phyloP scores from a whole-genome alignment of 176 grass and related monocot genomes.

The Avena sativa region DNA sequence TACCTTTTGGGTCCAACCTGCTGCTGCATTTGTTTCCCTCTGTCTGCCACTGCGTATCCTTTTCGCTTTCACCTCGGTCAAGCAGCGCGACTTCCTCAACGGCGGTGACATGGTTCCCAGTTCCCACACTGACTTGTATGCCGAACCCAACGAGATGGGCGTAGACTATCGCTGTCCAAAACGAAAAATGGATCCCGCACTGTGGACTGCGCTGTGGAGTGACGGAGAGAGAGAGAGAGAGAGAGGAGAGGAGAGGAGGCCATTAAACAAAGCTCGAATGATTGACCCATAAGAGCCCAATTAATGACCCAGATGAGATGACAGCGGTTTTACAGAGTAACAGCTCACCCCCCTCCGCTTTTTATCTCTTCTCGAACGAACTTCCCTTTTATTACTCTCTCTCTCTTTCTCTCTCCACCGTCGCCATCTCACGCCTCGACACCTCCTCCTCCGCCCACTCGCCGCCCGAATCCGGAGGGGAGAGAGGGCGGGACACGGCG shows the following conservation, averaged over 20 bases:
- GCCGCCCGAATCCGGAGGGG: constrained; percentile 51
- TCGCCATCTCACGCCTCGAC: background rate
- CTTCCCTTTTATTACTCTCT: constrained; percentile 41
- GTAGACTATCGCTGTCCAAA: background rate
- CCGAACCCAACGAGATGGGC: background rate
- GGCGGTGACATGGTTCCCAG: constrained; percentile 15
- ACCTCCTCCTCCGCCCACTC: constrained; percentile 23
- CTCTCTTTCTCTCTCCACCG: background rate
- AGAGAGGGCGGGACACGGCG: background rate
- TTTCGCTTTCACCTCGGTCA: constrained; percentile 28
- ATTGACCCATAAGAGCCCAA: constrained; percentile 61
- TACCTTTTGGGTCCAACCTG: background rate
- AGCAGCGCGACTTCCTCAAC: background rate
- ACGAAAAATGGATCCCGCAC: background rate
- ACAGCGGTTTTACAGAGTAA: constrained; percentile 9
- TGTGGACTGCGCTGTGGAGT: background rate
- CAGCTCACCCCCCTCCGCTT: background rate
- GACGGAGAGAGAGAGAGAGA: background rate
- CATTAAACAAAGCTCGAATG: constrained; percentile 46
- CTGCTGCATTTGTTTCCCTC: background rate
- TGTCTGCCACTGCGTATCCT: background rate
- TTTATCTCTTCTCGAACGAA: constrained; percentile 46
- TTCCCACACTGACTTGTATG: background rate
- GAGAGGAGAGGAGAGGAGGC: constrained; percentile 1
- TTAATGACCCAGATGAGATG: constrained; percentile 28